Conservation (phyloP, 2,329 filamentous ascomycete genomes). For the Colletotrichum viniferum region DNA sequence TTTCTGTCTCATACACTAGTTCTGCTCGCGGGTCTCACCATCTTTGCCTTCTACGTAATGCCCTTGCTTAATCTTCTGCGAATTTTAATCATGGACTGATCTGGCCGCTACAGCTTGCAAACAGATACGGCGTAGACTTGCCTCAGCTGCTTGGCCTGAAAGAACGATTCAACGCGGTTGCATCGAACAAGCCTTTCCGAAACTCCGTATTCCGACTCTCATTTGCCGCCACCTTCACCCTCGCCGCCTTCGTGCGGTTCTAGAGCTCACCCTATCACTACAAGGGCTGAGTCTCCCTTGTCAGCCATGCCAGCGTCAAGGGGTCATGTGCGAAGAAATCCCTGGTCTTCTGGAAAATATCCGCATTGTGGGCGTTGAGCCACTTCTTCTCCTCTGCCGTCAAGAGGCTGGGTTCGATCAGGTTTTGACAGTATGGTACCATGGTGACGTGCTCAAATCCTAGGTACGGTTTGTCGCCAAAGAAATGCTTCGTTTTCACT, state of each 20-base stretch:
- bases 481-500: slow-evolving; percentile 83
- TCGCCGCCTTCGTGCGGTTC: slow-evolving; percentile 59
- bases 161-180: slow-evolving; percentile 31
- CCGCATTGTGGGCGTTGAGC: slow-evolving; percentile 84
- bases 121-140: slow-evolving; percentile 36
- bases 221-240: slow-evolving; percentile 74
- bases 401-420: slow-evolving; percentile 78
- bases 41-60: slow-evolving; percentile 66
- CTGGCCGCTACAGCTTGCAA: slow-evolving; percentile 29
- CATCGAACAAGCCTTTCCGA: slow-evolving; percentile 1
- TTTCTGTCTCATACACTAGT: slow-evolving; percentile 75
- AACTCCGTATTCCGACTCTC: slow-evolving; percentile 37
- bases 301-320: slow-evolving; percentile 78
- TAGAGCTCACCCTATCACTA: slow-evolving; percentile 30
- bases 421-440: slow-evolving; percentile 89
- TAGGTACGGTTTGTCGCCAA: slow-evolving; percentile 92
- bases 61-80: not conserved
- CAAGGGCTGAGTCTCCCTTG: slow-evolving; percentile 80
- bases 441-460: slow-evolving; percentile 98
- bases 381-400: slow-evolving; percentile 78
- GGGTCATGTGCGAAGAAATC: slow-evolving; percentile 76
- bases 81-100: not conserved
- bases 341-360: slow-evolving; percentile 83
- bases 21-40: slow-evolving; percentile 67
- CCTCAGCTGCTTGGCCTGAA: slow-evolving; percentile 33